Base-by-base conservation (phyloP, 805 yeast species). In the Scheffersomyces ergatensis region DNA sequence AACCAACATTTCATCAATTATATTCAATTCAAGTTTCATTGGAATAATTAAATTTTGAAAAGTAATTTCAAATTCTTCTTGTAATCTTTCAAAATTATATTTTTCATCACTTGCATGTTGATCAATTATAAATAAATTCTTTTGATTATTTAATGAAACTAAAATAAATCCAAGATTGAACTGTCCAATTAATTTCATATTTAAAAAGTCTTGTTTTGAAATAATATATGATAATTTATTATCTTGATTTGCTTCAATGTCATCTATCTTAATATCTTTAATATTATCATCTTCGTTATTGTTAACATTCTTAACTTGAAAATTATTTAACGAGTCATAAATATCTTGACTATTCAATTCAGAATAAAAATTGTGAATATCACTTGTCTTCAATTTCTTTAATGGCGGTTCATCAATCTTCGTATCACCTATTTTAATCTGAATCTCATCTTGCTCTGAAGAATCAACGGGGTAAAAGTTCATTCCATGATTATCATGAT, bases 81-180 rank as follows among this genome's bases (percentile, higher is more conserved):
- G 71, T 14, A 66, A 60, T 36, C 67, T 70, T 59, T 93, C 99
- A 66, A 88, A 93, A 60, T 93, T 93, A 67, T 55, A 89, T 51
- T 90, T 93, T 55, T 93, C 99, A 65, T 93, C 99, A 49, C 96
- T 86, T 1, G 99, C 99, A 66, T 93, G 99, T 61, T 93, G 99
- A 59, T 93, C 99, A 36, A 93, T 75, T 25, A 93, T 90, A 53
- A 93, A 90, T 24, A 92, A 52, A 54, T 89, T 57, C 32, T 29
- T 29, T 3, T 44, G 43, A 34, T 60, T 61, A 18, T 63, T 60
- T 37, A 81, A 70, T 2, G 78, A 74, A 0, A 87, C 93, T 15
- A 90, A 57, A n/a, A 93, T 88, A 51, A 93, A 93, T 0, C 98
- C 99, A n/a, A 85, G 63, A 58, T 93, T 93, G 65, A 93, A 93